Conservation (phyloP, 805 yeast genomes). For the Grigorovia jiainica region DNA sequence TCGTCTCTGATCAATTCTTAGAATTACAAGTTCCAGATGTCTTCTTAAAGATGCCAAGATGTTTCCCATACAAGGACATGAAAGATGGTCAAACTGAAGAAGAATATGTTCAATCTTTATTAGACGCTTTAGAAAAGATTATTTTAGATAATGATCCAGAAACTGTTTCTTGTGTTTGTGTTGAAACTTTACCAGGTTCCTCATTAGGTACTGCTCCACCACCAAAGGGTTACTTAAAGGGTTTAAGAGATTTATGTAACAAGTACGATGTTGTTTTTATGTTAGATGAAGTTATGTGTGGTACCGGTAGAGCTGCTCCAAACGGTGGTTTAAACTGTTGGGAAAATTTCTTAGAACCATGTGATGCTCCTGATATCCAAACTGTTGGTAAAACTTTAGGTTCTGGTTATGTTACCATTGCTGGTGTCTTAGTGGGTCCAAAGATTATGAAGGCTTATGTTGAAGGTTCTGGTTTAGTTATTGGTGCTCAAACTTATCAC, state of each 20-base stretch:
- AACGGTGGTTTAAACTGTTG: constrained; percentile 39
- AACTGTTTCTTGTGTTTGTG: constrained; percentile 35
- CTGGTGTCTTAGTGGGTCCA: constrained; percentile 37
- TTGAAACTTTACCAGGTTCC: constrained; percentile 41
- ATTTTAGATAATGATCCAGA: constrained; percentile 36
- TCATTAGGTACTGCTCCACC: constrained; percentile 39
- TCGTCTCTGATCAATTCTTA: constrained; percentile 12
- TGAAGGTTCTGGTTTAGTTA: constrained; percentile 33
- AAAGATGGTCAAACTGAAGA: constrained; percentile 31
- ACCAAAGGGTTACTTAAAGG: constrained; percentile 39
- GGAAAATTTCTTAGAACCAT: constrained; percentile 34
- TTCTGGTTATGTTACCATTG: constrained; percentile 41
- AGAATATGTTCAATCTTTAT: constrained; percentile 31
- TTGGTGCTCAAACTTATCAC: constrained; percentile 45
- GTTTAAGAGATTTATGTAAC: constrained; percentile 37
- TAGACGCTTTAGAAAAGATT: constrained; percentile 34
- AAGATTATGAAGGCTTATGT: constrained; percentile 31
- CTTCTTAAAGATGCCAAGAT: constrained; percentile 25
- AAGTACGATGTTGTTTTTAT: constrained; percentile 42
- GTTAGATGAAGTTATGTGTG: constrained; percentile 51
- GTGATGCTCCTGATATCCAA: constrained; percentile 38
- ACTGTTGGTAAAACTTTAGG: constrained; percentile 42
- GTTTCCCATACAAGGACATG: constrained; percentile 29
- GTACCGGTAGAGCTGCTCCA: constrained; percentile 39
- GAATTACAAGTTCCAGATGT: constrained; percentile 8